phyloP scores from a whole-genome alignment of 2,329 filamentous ascomycete genomes.

The Pseudopyricularia cyperi region DNA sequence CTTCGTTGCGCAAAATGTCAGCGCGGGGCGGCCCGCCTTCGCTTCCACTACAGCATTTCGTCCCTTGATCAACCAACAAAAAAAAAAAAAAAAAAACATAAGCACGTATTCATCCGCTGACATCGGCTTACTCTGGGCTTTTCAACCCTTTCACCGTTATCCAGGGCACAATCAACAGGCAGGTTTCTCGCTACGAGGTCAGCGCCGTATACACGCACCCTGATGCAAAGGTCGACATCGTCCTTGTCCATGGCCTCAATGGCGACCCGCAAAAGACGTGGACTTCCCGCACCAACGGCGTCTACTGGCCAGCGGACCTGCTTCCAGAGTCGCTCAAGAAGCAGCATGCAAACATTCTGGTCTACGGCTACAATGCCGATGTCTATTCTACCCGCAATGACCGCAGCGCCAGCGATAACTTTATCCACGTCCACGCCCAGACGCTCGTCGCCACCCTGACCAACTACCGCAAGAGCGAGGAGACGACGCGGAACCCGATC shows the following conservation, averaged over 20 bases:
- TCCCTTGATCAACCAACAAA: too few relatives aligned
- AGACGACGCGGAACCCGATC: conserved; percentile 49
- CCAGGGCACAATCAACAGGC: conserved; percentile 25
- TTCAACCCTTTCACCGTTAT: background rate
- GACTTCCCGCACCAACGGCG: conserved; percentile 33
- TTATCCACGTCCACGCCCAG: conserved; percentile 59
- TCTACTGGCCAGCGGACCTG: conserved; percentile 59
- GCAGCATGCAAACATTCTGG: conserved; percentile 49
- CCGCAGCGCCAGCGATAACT: conserved; percentile 49
- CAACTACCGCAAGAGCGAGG: conserved; percentile 45
- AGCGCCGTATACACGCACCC: conserved; percentile 47
- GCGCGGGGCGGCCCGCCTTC: too few relatives aligned
- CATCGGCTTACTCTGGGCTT: background rate
- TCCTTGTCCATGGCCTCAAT: conserved; percentile 51
- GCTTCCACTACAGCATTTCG: too few relatives aligned
- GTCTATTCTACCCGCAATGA: conserved; percentile 34
- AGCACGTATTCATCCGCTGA: too few relatives aligned
- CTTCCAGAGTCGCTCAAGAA: conserved; percentile 46
- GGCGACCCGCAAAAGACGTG: conserved; percentile 54
- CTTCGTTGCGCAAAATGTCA: too few relatives aligned
- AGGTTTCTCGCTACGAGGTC: conserved; percentile 42
- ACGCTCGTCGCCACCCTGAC: conserved; percentile 50
- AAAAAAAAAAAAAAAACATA: too few relatives aligned
- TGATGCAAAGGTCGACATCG: conserved; percentile 47
- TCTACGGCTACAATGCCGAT: conserved; percentile 66